phyloP scores from a whole-genome alignment of 106 monocot genomes.

The Dendrobium officinale region DNA sequence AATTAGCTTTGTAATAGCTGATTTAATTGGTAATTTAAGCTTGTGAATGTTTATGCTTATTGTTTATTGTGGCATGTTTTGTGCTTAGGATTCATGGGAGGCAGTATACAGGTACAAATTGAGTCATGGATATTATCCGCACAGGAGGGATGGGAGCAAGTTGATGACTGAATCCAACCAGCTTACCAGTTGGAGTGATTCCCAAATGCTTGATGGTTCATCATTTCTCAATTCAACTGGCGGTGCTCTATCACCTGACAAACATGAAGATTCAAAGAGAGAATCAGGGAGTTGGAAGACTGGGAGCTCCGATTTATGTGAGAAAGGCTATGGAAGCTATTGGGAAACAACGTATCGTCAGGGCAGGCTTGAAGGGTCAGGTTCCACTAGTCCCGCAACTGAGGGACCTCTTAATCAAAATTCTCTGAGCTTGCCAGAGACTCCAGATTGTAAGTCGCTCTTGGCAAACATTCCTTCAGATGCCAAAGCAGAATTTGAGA shows the following conservation, averaged over 20 bases:
- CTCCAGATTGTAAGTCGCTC: conserved; percentile 11
- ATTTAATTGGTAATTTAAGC: not conserved
- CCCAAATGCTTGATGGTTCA: conserved; percentile 33
- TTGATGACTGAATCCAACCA: conserved; percentile 34
- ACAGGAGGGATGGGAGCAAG: conserved; percentile 21
- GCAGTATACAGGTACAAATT: conserved; percentile 38
- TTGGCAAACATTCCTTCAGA: too few relatives aligned
- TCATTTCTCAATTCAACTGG: conserved; percentile 18
- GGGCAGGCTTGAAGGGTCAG: conserved; percentile 9
- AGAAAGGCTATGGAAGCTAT: not conserved
- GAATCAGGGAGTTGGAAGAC: conserved; percentile 13
- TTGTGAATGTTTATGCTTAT: not conserved
- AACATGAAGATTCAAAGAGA: conserved; percentile 34
- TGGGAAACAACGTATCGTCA: conserved; percentile 16
- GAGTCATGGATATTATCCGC: conserved; percentile 9
- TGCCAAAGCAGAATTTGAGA: conserved; percentile 5
- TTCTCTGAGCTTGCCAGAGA: not conserved
- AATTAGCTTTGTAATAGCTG: not conserved
- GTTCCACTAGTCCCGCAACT: too few relatives aligned
- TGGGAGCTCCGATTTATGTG: too few relatives aligned
- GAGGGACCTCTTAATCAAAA: too few relatives aligned
- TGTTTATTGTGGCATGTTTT: not conserved
- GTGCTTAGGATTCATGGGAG: conserved; percentile 32
- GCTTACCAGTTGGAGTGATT: conserved; percentile 42
- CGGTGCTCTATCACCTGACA: conserved; percentile 32